Evolutionary conservation across 2,329 filamentous ascomycete species (phyloP).

Genomic region (Epichloe brachyelytri): DNA sequence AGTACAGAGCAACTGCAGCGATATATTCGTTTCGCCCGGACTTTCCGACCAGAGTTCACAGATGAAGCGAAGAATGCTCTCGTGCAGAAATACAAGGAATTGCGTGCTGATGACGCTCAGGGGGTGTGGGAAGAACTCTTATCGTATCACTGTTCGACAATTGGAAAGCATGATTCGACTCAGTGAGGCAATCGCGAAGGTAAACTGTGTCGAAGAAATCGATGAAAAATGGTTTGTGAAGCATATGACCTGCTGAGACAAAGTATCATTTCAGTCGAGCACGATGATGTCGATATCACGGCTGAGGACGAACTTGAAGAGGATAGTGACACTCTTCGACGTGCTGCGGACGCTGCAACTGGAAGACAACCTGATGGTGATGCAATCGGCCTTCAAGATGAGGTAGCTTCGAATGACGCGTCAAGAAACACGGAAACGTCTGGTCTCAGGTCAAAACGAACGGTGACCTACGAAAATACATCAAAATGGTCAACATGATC

Average conservation of each 20-base stretch:
- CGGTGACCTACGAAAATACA: conserved; percentile 92
- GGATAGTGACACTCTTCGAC: conserved; percentile 32
- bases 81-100: conserved; percentile 89
- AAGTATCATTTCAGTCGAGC: conserved; percentile 94
- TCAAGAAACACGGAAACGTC: conserved; percentile 10
- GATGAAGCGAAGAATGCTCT: conserved; percentile 74
- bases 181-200: conserved; percentile 95
- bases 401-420: conserved; percentile 22
- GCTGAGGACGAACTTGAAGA: conserved; percentile 48
- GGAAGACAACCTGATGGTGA: conserved; percentile 33
- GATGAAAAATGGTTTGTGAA: conserved; percentile 74
- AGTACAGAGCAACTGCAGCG: conserved; percentile 92
- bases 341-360: conserved; percentile 26
- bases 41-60: conserved; percentile 87
- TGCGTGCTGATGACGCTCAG: conserved; percentile 84
- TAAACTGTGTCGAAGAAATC: conserved; percentile 89
- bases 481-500: conserved; percentile 75
- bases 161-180: conserved; percentile 92
- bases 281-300: conserved; percentile 92
- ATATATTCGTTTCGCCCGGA: conserved; percentile 91
- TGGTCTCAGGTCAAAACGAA: conserved; percentile 49
- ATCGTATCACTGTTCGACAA: conserved; percentile 93
- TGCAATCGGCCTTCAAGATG: conserved; percentile 26
- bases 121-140: conserved; percentile 90
- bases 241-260: conserved; percentile 84